Conservation (phyloP, 164 flowering plant species). For the Berberis thunbergii region DNA sequence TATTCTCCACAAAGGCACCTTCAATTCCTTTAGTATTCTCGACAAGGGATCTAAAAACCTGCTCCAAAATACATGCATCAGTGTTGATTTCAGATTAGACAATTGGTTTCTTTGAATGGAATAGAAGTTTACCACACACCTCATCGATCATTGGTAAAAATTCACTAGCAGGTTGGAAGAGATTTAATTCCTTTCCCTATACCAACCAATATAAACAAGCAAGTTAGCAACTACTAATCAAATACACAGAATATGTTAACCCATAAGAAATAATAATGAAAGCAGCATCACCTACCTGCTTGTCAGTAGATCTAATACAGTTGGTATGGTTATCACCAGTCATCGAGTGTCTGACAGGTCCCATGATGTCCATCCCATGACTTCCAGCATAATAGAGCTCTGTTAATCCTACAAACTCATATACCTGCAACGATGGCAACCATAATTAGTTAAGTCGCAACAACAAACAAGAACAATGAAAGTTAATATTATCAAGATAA, state of each 20-base stretch:
- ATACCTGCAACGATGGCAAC: conserved; percentile 39
- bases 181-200: conserved; percentile 64
- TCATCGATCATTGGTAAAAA: conserved; percentile 84
- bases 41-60: conserved; percentile 85
- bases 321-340: conserved; percentile 28
- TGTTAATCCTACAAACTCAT: conserved; percentile 66
- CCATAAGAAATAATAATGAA: background rate
- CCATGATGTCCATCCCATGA: conserved; percentile 97
- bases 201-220: background rate
- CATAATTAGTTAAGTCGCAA: background rate
- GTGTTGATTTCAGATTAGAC: background rate
- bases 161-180: conserved; percentile 93
- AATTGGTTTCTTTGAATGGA: background rate
- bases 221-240: background rate
- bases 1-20: conserved; percentile 88
- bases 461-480: background rate
- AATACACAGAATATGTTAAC: background rate
- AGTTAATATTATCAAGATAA: conserved; percentile 1
- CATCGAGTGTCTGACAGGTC: conserved; percentile 31
- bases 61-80: background rate
- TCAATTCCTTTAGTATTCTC: conserved; percentile 60
- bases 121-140: conserved; percentile 27
- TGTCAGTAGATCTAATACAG: conserved; percentile 41
- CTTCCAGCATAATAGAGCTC: conserved; percentile 97
- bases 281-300: conserved; percentile 28